Conservation (phyloP, 495 filamentous ascomycete genomes). For the Aspergillus egyptiacus region DNA sequence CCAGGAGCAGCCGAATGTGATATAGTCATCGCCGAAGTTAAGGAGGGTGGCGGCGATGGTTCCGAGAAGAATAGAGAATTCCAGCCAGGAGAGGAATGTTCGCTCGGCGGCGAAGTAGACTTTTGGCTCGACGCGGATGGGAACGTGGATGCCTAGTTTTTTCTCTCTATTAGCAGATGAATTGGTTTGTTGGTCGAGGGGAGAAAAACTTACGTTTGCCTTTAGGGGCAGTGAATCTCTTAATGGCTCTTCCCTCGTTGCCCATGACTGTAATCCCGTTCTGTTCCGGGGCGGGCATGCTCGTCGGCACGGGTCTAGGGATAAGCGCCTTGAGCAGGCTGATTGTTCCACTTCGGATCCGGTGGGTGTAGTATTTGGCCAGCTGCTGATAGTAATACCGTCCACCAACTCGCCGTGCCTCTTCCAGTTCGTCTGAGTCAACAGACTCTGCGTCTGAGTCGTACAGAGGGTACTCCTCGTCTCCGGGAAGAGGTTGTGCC, state of each 20-base stretch:
- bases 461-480: conserved; percentile 77
- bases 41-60: conserved; percentile 86
- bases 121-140: conserved; percentile 92
- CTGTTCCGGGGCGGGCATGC: conserved; percentile 47
- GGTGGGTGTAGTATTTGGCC: conserved; percentile 39
- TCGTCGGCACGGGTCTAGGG: conserved; percentile 56
- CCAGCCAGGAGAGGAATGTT: conserved; percentile 95
- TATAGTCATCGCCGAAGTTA: conserved; percentile 65
- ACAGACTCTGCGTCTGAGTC: conserved; percentile 82
- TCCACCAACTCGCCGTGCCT: conserved; percentile 65
- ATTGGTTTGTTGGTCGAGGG: not conserved
- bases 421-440: conserved; percentile 62
- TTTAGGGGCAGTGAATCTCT: conserved; percentile 77
- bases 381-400: conserved; percentile 60
- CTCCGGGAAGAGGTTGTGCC: conserved; percentile 50
- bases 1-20: conserved; percentile 60
- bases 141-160: conserved; percentile 75
- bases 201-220: conserved; percentile 60
- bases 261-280: conserved; percentile 45
- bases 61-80: conserved; percentile 90
- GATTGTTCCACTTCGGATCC: conserved; percentile 36
- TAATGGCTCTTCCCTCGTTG: conserved; percentile 47
- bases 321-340: conserved; percentile 45
- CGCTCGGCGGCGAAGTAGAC: conserved; percentile 95
- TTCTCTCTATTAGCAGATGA: conserved; percentile 10